Evolutionary conservation across 148 eudicot genomes (phyloP).

Genomic region (Hydrangea macrophylla): DNA sequence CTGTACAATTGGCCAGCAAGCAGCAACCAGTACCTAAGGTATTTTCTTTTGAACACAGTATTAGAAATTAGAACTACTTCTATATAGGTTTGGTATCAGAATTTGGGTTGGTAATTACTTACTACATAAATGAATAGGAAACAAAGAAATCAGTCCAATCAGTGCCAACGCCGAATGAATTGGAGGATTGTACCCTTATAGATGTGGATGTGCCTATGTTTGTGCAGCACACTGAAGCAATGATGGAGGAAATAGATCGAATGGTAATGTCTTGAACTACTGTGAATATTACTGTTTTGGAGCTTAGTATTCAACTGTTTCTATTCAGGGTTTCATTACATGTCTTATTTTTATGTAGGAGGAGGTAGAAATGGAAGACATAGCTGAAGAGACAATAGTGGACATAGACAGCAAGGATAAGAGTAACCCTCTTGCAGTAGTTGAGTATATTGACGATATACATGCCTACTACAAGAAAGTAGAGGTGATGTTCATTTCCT

Average conservation of each 20-base stretch:
- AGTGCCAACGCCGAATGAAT: slow-evolving; percentile 21
- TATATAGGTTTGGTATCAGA: background rate
- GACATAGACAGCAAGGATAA: slow-evolving; percentile 65
- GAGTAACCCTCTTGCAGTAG: slow-evolving; percentile 65
- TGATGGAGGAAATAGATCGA: slow-evolving; percentile 61
- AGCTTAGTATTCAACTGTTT: background rate
- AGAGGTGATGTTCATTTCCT: slow-evolving; percentile 45
- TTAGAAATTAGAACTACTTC: too few species aligned
- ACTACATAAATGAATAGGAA: slow-evolving; percentile 27
- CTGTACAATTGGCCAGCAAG: slow-evolving; percentile 44
- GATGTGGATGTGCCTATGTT: slow-evolving; percentile 71
- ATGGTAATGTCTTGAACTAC: too few species aligned
- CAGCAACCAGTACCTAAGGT: slow-evolving; percentile 44
- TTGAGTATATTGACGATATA: slow-evolving; percentile 65
- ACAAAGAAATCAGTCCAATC: slow-evolving; percentile 27
- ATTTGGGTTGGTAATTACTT: too few species aligned
- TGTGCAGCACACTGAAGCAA: slow-evolving; percentile 74
- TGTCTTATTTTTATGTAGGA: slow-evolving; percentile 18
- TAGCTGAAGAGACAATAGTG: slow-evolving; percentile 34
- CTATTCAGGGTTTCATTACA: background rate
- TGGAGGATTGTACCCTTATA: slow-evolving; percentile 32
- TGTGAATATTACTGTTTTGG: background rate
- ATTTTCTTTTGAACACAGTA: background rate
- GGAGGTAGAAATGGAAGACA: slow-evolving; percentile 78
- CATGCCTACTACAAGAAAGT: slow-evolving; percentile 59